A percentile compares a stretch with the other conserved stretches of the same genome.
These are phyloP conservation scores for Bolboschoenus planiculmis DNA, from an alignment of 176 grass and related monocot species.

Conservation along the genomic window DNA sequence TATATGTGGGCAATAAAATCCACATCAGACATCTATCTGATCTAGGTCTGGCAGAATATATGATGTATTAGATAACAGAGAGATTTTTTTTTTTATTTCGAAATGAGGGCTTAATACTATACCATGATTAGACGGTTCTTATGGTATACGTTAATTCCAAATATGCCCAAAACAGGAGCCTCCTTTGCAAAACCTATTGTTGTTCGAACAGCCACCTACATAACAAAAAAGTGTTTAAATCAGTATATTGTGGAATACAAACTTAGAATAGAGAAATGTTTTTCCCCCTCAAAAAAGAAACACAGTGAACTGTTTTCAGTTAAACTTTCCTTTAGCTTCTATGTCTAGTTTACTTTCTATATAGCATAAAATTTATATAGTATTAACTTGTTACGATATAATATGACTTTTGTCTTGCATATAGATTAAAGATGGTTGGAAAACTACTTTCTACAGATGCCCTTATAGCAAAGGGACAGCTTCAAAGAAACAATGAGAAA, in stretches of 20 bases:
- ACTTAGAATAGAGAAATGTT: not conserved
- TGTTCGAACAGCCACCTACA: conserved; percentile 51
- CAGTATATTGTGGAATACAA: not conserved
- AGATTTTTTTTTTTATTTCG: not conserved
- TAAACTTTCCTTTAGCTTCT: not conserved
- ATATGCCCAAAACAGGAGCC: conserved; percentile 93
- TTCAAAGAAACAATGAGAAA: not conserved
- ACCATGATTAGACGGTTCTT: conserved; percentile 98
- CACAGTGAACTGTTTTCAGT: not conserved
- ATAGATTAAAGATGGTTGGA: not conserved
- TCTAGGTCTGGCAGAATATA: not conserved
- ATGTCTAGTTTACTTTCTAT: not conserved
- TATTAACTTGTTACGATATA: not conserved
- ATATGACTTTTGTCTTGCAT: not conserved
- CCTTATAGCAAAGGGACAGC: not conserved
- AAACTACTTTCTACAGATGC: not conserved
- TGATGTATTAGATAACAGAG: not conserved
- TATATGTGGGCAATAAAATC: not conserved
- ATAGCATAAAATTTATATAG: not conserved
- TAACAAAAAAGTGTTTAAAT: conserved; percentile 29
- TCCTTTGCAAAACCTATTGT: conserved; percentile 96
- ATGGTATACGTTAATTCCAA: conserved; percentile 95
- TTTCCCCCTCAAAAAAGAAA: not conserved
- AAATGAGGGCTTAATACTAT: not conserved
- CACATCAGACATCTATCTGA: not conserved